Conservation (phyloP, 2,329 filamentous ascomycete genomes). For the Ceratocystis cubensis region DNA sequence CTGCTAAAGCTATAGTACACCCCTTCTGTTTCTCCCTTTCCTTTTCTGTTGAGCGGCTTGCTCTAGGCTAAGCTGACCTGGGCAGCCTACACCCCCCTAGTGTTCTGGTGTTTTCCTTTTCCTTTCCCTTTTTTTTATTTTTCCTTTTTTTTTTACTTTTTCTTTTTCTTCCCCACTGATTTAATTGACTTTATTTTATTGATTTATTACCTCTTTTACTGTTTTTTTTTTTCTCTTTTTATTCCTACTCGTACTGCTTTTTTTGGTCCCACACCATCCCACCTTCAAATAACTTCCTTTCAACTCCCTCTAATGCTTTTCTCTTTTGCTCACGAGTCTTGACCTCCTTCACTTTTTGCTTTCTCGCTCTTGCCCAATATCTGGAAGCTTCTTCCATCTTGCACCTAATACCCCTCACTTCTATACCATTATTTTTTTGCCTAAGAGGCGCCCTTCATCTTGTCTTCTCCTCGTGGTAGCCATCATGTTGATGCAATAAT, state of each 20-base stretch:
- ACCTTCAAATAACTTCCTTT: slow-evolving; percentile 17
- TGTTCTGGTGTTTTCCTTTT: slow-evolving; percentile 11
- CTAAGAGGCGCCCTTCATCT: slow-evolving; percentile 17
- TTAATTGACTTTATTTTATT: no score
- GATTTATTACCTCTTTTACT: neutral
- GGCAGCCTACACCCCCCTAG: neutral
- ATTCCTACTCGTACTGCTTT: slow-evolving; percentile 3
- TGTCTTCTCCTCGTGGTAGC: slow-evolving; percentile 15
- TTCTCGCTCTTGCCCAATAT: neutral
- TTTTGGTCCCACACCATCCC: slow-evolving; percentile 14
- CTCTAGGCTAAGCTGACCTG: neutral
- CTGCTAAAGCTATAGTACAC: slow-evolving; percentile 19
- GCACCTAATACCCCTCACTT: neutral
- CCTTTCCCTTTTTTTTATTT: neutral
- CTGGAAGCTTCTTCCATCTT: neutral
- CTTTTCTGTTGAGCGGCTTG: slow-evolving; percentile 18
- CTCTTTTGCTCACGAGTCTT: neutral
- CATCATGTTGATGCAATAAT: slow-evolving; percentile 20
- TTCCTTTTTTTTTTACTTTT: neutral
- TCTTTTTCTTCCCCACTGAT: neutral
- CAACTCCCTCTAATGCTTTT: slow-evolving; percentile 11
- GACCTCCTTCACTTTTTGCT: slow-evolving; percentile 13
- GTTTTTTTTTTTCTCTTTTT: slow-evolving; percentile 2
- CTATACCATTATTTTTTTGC: slow-evolving; percentile 1
- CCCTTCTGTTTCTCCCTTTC: slow-evolving; percentile 15